Evolutionary conservation across 495 filamentous ascomycete genomes (phyloP).

Genomic region (Eremomyces bilateralis): DNA sequence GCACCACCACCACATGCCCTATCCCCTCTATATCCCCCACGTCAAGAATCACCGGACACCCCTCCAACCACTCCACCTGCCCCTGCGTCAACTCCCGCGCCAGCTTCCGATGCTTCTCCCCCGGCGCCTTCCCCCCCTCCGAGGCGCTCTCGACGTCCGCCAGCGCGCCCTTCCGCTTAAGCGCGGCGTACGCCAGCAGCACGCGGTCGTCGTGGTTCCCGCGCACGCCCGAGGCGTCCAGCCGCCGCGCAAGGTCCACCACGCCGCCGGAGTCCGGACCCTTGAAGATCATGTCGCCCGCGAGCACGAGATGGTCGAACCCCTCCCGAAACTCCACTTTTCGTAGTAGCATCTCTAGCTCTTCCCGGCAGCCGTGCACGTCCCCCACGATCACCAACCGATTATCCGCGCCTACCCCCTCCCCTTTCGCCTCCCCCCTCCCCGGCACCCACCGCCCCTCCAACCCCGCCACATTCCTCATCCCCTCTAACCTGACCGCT

Average conservation of each 20-base stretch:
- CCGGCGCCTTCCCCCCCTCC: conserved; percentile 5
- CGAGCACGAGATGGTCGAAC: conserved; percentile 58
- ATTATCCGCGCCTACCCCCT: conserved; percentile 11
- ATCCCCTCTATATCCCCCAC: conserved; percentile 36
- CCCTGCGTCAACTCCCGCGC: conserved; percentile 30
- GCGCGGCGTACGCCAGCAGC: conserved; percentile 29
- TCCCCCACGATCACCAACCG: conserved; percentile 62
- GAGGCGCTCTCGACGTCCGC: not conserved
- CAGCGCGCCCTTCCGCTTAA: conserved; percentile 5
- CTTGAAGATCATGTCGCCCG: conserved; percentile 72
- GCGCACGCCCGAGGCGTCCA: conserved; percentile 57
- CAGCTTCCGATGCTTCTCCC: conserved; percentile 19
- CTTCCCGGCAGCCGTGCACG: conserved; percentile 62
- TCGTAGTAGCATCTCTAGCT: conserved; percentile 41
- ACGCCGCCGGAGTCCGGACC: conserved; percentile 70
- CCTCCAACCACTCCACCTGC: conserved; percentile 47
- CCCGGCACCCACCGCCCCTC: conserved; percentile 20
- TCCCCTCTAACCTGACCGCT: conserved; percentile 24
- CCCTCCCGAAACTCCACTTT: conserved; percentile 39
- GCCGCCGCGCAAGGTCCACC: conserved; percentile 43
- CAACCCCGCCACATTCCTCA: conserved; percentile 26
- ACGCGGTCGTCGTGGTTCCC: conserved; percentile 89
- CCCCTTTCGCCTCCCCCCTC: too few species aligned
- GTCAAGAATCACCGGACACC: conserved; percentile 52
- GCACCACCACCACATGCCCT: conserved; percentile 48